These are phyloP conservation scores for Termitomyces sp. DNA, from an alignment of 768 basidiomycete genomes.

Conservation along the genomic window DNA sequence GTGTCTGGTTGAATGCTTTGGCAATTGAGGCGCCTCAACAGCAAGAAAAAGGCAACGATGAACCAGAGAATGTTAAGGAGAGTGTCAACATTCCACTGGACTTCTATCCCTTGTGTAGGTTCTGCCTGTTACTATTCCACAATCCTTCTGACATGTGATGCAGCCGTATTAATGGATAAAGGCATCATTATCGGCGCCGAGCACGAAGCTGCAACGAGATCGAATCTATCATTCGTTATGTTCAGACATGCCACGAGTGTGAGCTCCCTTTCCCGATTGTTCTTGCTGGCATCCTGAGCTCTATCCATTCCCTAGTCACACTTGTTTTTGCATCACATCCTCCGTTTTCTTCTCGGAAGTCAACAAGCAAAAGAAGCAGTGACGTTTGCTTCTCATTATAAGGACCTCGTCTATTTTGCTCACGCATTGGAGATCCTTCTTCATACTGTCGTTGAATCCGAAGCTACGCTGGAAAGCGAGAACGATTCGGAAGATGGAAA, in stretches of 20 bases:
- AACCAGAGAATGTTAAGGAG: slow-evolving; percentile 69
- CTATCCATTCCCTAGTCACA: slow-evolving; percentile 59
- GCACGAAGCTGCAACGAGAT: slow-evolving; percentile 75
- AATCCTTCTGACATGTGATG: slow-evolving; percentile 10
- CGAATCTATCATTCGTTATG: slow-evolving; percentile 82
- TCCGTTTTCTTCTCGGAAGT: slow-evolving; percentile 76
- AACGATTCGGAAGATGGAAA: slow-evolving; percentile 27
- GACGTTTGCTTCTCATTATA: slow-evolving; percentile 81
- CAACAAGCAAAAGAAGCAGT: slow-evolving; percentile 74
- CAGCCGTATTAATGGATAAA: slow-evolving; percentile 98
- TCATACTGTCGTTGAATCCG: slow-evolving; percentile 89
- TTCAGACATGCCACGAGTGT: slow-evolving; percentile 92
- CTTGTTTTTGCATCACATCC: slow-evolving; percentile 89
- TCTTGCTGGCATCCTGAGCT: background rate
- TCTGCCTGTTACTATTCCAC: slow-evolving; percentile 20
- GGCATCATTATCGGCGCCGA: slow-evolving; percentile 97
- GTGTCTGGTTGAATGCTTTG: slow-evolving; percentile 95
- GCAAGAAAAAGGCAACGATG: slow-evolving; percentile 30
- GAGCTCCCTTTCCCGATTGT: slow-evolving; percentile 24
- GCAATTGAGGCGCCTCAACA: slow-evolving; percentile 69
- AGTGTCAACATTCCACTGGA: slow-evolving; percentile 91
- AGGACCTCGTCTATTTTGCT: slow-evolving; percentile 86
- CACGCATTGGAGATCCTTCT: slow-evolving; percentile 94
- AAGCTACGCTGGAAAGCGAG: slow-evolving; percentile 42
- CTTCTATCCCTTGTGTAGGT: slow-evolving; percentile 92